Base-by-base conservation (phyloP, 1,284 basidiomycete genomes). In the Moesziomyces parantarcticus region DNA sequence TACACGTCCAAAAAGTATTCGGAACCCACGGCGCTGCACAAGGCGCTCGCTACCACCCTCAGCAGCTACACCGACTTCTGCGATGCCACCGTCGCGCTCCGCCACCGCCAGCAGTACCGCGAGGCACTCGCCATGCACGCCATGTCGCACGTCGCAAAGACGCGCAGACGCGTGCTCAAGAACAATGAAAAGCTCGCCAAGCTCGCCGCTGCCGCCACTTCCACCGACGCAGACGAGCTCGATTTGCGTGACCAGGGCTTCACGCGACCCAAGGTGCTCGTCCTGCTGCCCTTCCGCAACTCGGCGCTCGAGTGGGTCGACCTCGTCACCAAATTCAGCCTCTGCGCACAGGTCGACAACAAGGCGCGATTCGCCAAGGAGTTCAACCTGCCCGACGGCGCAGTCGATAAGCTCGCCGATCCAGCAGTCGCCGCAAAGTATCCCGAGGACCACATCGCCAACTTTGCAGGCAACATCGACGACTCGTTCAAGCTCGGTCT, bases 391-490 rank as follows among this genome's bases (percentile, higher is more conserved):
- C 94, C 96, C 0, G 85, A 88, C 1, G 92, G 90, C 25, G 88
- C 89, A 4, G 85, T 89, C 9, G 96, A 98, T 85, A 97, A 95
- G 80, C 88, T 99, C 7, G 88, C 89, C 26, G 77, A 79, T 43
- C 74, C 80, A 1, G 76, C 75, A 18, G 80, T 84, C 6, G 63
- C 76, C 3, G 89, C 90, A n/a, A 89, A 89, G 29, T 95, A 95
- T 81, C 92, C 97, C 0, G 83, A 84, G 10, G 97, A 99, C 80
- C 97, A 99, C 82, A 88, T 96, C 16, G 92, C 93, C 77, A 97
- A 90, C 62, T 98, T 99, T 87, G 89, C 89, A 70, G 97, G 97
- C n/a, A 99, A 99, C 84, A 89, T 94, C 47, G 97, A 99, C 82
- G 97, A 99, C 85, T 93, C 90, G 77, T 99, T 99, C 85, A 87